These are phyloP conservation scores for Colletotrichum cereale DNA, from an alignment of 2,329 filamentous ascomycete species.

Conservation along the genomic window DNA sequence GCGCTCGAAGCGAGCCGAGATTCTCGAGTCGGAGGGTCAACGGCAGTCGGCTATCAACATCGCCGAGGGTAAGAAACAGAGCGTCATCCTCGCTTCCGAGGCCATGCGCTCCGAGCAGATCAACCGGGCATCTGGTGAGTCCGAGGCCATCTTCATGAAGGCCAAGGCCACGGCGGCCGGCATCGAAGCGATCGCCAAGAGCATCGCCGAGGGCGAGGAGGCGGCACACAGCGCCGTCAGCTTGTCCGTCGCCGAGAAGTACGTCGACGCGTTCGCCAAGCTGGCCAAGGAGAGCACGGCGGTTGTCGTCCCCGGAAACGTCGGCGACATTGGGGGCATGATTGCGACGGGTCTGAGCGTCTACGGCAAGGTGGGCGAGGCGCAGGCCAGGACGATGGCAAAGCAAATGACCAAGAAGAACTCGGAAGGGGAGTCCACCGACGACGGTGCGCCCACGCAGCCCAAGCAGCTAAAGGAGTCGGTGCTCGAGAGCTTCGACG, in stretches of 20 bases:
- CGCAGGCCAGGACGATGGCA: conserved; percentile 77
- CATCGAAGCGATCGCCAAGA: conserved; percentile 85
- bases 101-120: conserved; percentile 91
- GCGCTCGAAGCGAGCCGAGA: conserved; percentile 96
- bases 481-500: conserved; percentile 56
- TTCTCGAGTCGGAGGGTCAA: conserved; percentile 96
- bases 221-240: conserved; percentile 87
- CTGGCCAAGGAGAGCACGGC: conserved; percentile 96
- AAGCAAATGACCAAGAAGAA: conserved; percentile 54
- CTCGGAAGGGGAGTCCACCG: conserved; percentile 41
- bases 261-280: conserved; percentile 93
- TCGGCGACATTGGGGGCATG: conserved; percentile 96
- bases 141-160: conserved; percentile 90
- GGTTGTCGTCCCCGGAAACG: conserved; percentile 95
- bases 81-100: conserved; percentile 94
- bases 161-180: conserved; percentile 88
- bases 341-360: conserved; percentile 96
- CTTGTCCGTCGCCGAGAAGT: conserved; percentile 94
- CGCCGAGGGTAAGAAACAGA: conserved; percentile 96
- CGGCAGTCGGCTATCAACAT: conserved; percentile 99
- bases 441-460: conserved; percentile 35
- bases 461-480: conserved; percentile 53
- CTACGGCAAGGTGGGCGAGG: conserved; percentile 91
- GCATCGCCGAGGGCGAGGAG: conserved; percentile 79
- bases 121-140: conserved; percentile 92